Percentiles rank a stretch among this genome's conserved stretches.
These are phyloP conservation scores for Eimeria sp. DNA, from an alignment of 169 alveolate species.

Conservation along the genomic window DNA sequence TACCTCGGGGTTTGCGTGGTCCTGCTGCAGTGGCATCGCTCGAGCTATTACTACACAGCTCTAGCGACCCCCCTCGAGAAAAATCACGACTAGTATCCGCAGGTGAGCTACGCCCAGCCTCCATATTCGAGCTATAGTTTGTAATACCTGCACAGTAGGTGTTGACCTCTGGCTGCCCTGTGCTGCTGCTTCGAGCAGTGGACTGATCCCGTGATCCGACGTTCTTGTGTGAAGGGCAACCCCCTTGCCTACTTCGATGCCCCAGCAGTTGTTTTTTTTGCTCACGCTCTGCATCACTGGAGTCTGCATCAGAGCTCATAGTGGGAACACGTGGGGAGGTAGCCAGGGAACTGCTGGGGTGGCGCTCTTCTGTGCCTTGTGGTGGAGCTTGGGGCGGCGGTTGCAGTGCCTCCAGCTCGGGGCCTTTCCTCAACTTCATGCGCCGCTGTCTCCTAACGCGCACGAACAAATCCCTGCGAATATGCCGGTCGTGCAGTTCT, in stretches of 20 bases:
- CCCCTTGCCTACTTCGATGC: constrained; percentile 2
- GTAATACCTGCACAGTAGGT: background rate
- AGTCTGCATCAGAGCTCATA: constrained; percentile 44
- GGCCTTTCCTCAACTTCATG: constrained; percentile 68
- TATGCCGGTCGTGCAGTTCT: constrained; percentile 71
- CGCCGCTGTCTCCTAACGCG: constrained; percentile 76
- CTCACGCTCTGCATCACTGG: constrained; percentile 53
- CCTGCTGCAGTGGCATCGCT: constrained; percentile 40
- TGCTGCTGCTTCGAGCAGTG: background rate
- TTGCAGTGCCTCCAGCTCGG: constrained; percentile 37
- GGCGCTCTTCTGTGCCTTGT: background rate
- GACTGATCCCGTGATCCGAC: constrained; percentile 22
- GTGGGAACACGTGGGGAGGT: constrained; percentile 21
- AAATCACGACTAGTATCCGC: constrained; percentile 11
- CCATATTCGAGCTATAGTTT: background rate
- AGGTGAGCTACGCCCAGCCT: constrained; percentile 16
- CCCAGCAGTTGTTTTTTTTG: constrained; percentile 56
- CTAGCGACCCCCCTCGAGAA: constrained; percentile 45
- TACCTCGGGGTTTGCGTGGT: constrained; percentile 2
- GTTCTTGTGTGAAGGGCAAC: background rate
- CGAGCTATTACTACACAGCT: constrained; percentile 11
- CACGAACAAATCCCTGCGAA: constrained; percentile 70
- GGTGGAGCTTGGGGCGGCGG: constrained; percentile 16
- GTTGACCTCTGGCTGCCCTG: background rate
- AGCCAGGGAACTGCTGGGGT: background rate